phyloP scores from a whole-genome alignment of 2,329 filamentous ascomycete species.

The Microdochium paspali region DNA sequence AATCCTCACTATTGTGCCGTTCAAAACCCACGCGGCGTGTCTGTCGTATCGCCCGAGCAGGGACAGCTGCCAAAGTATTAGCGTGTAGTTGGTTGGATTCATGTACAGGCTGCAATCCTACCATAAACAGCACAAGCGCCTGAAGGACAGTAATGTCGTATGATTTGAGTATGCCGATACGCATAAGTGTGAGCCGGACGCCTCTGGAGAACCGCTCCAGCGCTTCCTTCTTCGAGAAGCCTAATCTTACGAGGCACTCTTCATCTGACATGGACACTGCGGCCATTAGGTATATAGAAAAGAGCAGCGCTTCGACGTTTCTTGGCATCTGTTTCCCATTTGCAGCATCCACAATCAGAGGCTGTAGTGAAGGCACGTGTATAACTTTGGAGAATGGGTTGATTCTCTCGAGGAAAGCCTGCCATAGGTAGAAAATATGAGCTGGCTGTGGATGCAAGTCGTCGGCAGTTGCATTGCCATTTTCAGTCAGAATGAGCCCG shows the following conservation, averaged over 20 bases:
- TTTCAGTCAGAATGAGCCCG: slow-evolving; percentile 37
- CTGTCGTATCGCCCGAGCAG: slow-evolving; percentile 48
- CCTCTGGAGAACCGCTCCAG: slow-evolving; percentile 42
- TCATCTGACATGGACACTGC: slow-evolving; percentile 42
- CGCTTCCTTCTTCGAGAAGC: slow-evolving; percentile 37
- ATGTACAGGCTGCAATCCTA: slow-evolving; percentile 17
- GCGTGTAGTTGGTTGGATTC: neutral
- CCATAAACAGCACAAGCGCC: slow-evolving; percentile 48
- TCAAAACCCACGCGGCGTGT: slow-evolving; percentile 51
- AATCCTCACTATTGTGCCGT: slow-evolving; percentile 51
- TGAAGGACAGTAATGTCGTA: slow-evolving; percentile 51
- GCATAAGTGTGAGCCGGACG: slow-evolving; percentile 37
- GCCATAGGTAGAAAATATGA: slow-evolving; percentile 65
- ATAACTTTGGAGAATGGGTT: slow-evolving; percentile 51
- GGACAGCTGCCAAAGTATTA: slow-evolving; percentile 31
- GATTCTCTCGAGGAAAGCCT: slow-evolving; percentile 63
- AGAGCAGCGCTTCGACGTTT: slow-evolving; percentile 52
- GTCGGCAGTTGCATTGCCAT: slow-evolving; percentile 27
- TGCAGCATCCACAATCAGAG: slow-evolving; percentile 50
- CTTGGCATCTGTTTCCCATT: slow-evolving; percentile 44
- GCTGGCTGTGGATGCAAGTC: slow-evolving; percentile 55
- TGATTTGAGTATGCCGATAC: slow-evolving; percentile 47
- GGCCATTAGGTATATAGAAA: slow-evolving; percentile 56
- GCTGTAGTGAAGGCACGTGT: slow-evolving; percentile 61
- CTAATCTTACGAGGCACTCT: slow-evolving; percentile 45